Base-by-base conservation (phyloP, 2,329 filamentous ascomycete genomes). In the Dothiorella sarmentorum region DNA sequence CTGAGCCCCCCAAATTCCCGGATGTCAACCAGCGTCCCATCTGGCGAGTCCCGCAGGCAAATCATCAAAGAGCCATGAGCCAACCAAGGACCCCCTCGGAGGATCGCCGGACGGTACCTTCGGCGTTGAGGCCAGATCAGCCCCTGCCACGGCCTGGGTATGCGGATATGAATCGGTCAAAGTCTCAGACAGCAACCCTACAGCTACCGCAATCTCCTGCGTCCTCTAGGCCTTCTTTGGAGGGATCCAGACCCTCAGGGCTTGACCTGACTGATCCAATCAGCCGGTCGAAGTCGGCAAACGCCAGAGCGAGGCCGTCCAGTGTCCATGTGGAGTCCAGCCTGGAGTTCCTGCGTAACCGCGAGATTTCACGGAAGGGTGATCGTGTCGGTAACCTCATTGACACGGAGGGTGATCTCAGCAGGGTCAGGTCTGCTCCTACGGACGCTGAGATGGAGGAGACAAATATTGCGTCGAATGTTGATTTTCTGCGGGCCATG, bases 241-340 rank as follows among this genome's bases (percentile, higher is more conserved):
- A 95, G 72, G 81, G 82, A 35, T 80, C 82, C 15, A 82, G 88
- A n/a, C 87, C 89, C 9, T 78, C 80, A 1, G 81, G 80, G 35
- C 66, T 82, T 59, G 88, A 92, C 49, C 68, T 83, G 7, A 76
- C 84, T 7, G 84, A 87, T 35, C 75, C 80, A 0, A 71, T 86
- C 7, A 76, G 75, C 35, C 76, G 84, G 27, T 83, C 85, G 1
- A 85, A 82, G 67, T 87, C 87, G 22, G 82, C 85, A n/a, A 84
- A 84, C 64, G 72, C 81, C 64, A 85, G 87, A 61, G 81, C 85
- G 56, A 83, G 93, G 44, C 93, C 93, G 68, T 80, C 85, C 0
- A 97, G 92, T 71, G 89, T 90, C 31, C 90, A 92, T 69, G 82
- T 96, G 3, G 89, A 91, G 65, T 89, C 89, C 0, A 91, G 88